These are phyloP conservation scores for Phanerodontia chrysosporium DNA, from an alignment of 768 basidiomycete species.

Conservation along the genomic window DNA sequence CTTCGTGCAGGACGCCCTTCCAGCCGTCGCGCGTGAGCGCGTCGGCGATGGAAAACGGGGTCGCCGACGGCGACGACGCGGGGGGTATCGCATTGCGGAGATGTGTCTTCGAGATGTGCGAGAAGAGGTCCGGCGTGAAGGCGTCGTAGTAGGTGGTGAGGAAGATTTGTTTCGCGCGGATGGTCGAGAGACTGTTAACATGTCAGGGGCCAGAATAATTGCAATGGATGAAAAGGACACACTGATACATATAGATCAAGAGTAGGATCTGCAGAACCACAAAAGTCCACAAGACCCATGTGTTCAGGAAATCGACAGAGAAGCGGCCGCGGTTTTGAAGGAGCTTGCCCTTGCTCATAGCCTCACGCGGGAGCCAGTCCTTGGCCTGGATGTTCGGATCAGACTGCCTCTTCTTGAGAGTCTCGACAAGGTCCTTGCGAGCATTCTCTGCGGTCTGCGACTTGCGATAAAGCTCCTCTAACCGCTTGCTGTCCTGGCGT, in stretches of 20 bases:
- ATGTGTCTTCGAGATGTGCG: constrained; percentile 41
- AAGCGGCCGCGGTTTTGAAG: constrained; percentile 32
- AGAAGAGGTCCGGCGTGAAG: constrained; percentile 67
- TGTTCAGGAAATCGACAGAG: constrained; percentile 19
- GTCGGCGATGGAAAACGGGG: constrained; percentile 29
- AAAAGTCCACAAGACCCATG: constrained; percentile 33
- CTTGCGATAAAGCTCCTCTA: constrained; percentile 47
- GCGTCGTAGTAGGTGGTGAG: constrained; percentile 77
- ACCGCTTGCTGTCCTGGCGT: constrained; percentile 38
- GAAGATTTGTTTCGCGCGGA: constrained; percentile 52
- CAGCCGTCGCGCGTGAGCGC: constrained; percentile 39
- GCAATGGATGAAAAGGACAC: constrained; percentile 17
- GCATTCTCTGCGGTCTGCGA: constrained; percentile 50
- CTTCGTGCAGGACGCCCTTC: constrained; percentile 32
- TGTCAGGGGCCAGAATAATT: background rate
- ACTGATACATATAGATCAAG: constrained; percentile 57
- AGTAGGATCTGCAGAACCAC: constrained; percentile 43
- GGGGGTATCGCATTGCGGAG: constrained; percentile 33
- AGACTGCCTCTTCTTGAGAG: constrained; percentile 37
- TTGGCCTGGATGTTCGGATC: constrained; percentile 31
- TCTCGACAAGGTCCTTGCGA: constrained; percentile 41
- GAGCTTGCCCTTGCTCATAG: constrained; percentile 31
- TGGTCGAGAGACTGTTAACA: constrained; percentile 38
- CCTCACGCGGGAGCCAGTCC: constrained; percentile 27
- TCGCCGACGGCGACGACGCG: constrained; percentile 29